Evolutionary conservation across 176 grass and related monocot genomes (phyloP).

Genomic region (Carex littledalei): DNA sequence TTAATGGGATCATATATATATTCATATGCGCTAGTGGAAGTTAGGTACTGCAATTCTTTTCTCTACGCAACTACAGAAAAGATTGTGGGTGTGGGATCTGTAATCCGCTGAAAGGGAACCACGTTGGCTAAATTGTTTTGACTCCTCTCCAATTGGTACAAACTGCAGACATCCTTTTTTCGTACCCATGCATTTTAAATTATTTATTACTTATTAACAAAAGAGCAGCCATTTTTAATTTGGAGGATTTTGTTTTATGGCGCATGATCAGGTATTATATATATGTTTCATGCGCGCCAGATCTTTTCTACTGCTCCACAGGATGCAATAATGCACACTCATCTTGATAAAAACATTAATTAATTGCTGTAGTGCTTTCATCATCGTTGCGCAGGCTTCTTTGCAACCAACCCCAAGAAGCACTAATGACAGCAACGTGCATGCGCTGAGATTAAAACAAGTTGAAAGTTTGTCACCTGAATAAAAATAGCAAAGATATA

Average conservation of each 20-base stretch:
- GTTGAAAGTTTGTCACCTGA: not conserved
- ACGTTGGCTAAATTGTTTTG: not conserved
- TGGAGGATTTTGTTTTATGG: no score
- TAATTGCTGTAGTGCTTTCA: not conserved
- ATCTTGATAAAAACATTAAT: not conserved
- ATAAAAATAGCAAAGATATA: not conserved
- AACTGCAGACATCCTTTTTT: not conserved
- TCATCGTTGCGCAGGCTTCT: not conserved
- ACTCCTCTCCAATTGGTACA: not conserved
- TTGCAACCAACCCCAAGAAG: not conserved
- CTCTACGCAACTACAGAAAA: not conserved
- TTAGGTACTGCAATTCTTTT: conserved; percentile 12
- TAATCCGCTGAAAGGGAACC: not conserved
- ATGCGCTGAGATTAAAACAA: not conserved
- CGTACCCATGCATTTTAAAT: not conserved
- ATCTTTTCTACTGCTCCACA: not conserved
- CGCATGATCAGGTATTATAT: no score
- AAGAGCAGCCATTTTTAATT: no score
- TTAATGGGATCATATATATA: conserved; percentile 9
- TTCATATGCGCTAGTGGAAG: not conserved
- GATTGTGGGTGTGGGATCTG: not conserved
- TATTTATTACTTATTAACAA: no score
- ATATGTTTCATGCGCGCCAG: no score
- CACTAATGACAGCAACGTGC: not conserved
- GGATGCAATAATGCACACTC: not conserved